Evolutionary conservation across 129 eudicot genomes (phyloP), one percentile per base, ranked within the genome.

Genomic region (Chrysanthemum lavandulifolium): DNA sequence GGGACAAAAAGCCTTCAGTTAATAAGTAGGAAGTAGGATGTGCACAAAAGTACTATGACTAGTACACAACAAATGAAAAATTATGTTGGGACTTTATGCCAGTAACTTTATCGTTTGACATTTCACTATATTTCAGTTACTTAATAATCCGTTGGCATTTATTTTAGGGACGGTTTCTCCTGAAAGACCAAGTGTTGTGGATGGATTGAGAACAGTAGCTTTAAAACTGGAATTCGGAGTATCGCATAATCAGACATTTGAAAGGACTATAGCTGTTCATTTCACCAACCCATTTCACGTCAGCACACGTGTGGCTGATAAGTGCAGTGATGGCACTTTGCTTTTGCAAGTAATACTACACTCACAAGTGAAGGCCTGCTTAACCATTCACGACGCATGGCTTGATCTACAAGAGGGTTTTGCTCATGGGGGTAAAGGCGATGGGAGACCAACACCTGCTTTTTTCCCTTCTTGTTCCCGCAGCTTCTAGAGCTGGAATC

Each of bases 351-450:
- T 86, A 61, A 88, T 89, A 68, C 82, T 95, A 60, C 88, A 86
- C 73, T 95, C 99, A 49, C 97, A 95, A 82, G 99, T 95, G 57
- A 90, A 95, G 70, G 96, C 99, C 21, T 75, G 89, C 45, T 74
- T 88, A 82, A 82, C 90, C 63, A 85, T 95, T 75, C 73, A 82
- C 67, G 99, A 91, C 85, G 91, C 99, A 27, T 95, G 99, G 99
- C 81, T 95, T 65, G 95, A 91, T 82, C 97, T 95, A 74, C 97
- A 95, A 85, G 91, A 91, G 65, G 99, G 99, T 70, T 95, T 95
- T 88, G 82, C 81, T 58, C 99, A 91, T 76, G 61, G 94, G 67
- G 92, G 87, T 80, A 68, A 74, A 77, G 76, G 80, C 71, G 85
- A 91, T 79, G 90, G 94, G 57, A 85, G 97, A 78, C 99, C 99